Base-by-base conservation (phyloP, 768 basidiomycete species). In the Tephrocybe sp. region DNA sequence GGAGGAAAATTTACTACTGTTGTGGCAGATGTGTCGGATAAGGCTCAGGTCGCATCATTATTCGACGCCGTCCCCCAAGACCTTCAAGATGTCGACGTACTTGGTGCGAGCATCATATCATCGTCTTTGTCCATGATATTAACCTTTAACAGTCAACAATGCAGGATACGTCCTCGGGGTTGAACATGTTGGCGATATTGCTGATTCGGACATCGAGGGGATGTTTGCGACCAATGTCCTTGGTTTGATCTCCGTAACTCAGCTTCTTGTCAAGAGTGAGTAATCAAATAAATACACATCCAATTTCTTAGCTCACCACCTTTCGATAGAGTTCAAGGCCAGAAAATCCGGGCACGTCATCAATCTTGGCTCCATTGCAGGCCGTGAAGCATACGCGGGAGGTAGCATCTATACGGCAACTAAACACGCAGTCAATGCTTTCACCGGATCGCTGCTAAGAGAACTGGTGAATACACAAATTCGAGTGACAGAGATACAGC, bases 381-480 rank as follows among this genome's bases (percentile, higher is more conserved):
- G 89, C 42, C 72, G 77, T 8, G 93, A 94, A 61, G 65, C 95
- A 4, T 98, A 98, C 61, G 82, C 84, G 11, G 94, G 94, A 23
- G 97, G 94, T 7, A 79, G 86, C 54, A 88, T 97, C 57, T 98
- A 97, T 69, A 91, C 86, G 53, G 95, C 95, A 4, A 94, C 94
- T 12, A 93, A 93, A 61, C 77, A 82, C 56, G 91, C 90, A 18
- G 86, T 99, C 7, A 78, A 78, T 40, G 90, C 94, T 2, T 98
- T 98, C 72, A 88, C 83, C 19, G 84, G 83, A 31, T 79, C 87
- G 4, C 71, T 98, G 39, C 67, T 91, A 68, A 78, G 84, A 50
- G 95, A 98, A 64, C 76, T 98, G 29, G 94, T 97, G 27, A 84
- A 91, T 62, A 97, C 94, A 13, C 84, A 84, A 16, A 93, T 99